A percentile compares a stretch with the other conserved stretches of the same genome.
phyloP scores from a whole-genome alignment of 2,329 filamentous ascomycete genomes.

The Scedosporium dehoogii region DNA sequence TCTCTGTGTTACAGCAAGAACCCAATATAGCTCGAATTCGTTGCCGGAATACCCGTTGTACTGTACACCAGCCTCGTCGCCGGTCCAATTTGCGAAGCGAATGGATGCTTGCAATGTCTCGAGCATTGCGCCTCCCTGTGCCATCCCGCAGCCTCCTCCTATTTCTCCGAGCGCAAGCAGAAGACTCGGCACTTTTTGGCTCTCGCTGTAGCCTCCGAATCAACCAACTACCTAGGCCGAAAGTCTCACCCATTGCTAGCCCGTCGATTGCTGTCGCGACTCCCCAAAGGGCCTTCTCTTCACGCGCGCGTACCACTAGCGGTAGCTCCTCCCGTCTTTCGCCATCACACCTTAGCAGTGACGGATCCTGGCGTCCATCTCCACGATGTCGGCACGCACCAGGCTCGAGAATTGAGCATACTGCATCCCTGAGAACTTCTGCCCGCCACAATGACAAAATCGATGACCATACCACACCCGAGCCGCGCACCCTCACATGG shows the following conservation, averaged over 20 bases:
- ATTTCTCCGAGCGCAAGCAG: constrained; percentile 63
- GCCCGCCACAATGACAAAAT: constrained; percentile 13
- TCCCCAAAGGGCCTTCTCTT: not conserved
- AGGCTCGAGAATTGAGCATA: not conserved
- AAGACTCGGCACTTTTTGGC: constrained; percentile 42
- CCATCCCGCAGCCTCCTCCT: constrained; percentile 53
- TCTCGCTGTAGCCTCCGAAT: constrained; percentile 12
- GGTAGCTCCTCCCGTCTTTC: not conserved
- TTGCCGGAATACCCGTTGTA: constrained; percentile 4
- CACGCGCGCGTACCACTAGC: not conserved
- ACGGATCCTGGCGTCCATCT: not conserved
- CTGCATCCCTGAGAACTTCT: not conserved
- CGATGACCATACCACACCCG: constrained; percentile 12
- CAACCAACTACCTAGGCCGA: not conserved
- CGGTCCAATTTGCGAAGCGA: not conserved
- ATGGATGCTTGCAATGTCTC: constrained; percentile 29
- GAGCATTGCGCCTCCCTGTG: constrained; percentile 31
- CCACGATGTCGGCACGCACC: not conserved
- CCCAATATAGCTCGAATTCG: not conserved
- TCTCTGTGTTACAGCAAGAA: not conserved
- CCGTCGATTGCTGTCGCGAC: not conserved
- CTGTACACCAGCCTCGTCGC: not conserved
- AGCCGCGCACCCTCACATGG: constrained; percentile 27
- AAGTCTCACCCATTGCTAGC: not conserved
- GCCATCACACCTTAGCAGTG: not conserved